These are phyloP conservation scores for Cyphellophora europaea DNA, from an alignment of 2,329 filamentous ascomycete species.

Conservation along the genomic window DNA sequence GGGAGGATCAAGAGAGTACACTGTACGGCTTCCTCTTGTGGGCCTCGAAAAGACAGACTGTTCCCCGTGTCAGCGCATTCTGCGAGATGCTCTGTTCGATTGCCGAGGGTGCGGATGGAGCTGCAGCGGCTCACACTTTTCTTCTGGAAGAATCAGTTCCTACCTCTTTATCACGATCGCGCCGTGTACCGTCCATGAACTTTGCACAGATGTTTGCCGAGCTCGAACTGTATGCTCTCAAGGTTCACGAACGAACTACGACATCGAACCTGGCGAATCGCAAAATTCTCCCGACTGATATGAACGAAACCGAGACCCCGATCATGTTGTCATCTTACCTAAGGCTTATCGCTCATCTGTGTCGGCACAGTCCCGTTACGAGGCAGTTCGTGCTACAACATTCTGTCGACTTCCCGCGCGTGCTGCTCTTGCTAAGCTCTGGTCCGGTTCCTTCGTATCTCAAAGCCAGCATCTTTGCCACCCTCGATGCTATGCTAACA, in stretches of 20 bases:
- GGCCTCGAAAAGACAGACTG: constrained; percentile 91
- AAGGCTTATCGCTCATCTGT: constrained; percentile 74
- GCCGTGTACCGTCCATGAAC: constrained; percentile 73
- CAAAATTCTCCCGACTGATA: constrained; percentile 55
- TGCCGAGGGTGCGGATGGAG: constrained; percentile 71
- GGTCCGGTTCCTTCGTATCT: constrained; percentile 67
- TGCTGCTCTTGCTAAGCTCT: constrained; percentile 70
- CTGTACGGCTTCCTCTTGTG: constrained; percentile 91
- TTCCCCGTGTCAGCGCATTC: constrained; percentile 90
- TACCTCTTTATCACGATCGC: constrained; percentile 65
- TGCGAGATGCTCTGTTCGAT: constrained; percentile 93
- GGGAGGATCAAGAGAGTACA: constrained; percentile 86
- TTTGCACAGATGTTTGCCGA: constrained; percentile 92
- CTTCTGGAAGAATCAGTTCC: constrained; percentile 60
- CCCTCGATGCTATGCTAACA: constrained; percentile 64
- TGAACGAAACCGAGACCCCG: constrained; percentile 86
- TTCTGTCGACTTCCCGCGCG: constrained; percentile 60
- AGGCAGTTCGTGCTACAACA: constrained; percentile 64
- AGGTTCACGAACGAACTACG: constrained; percentile 63
- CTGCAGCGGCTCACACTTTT: constrained; percentile 78
- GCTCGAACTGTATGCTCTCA: constrained; percentile 71
- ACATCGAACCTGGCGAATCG: constrained; percentile 49
- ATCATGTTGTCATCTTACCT: constrained; percentile 96
- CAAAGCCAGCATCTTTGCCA: constrained; percentile 73
- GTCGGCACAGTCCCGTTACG: constrained; percentile 61